These are phyloP conservation scores for Sarocladium oryzae DNA, from an alignment of 2,329 filamentous ascomycete species.

Conservation along the genomic window DNA sequence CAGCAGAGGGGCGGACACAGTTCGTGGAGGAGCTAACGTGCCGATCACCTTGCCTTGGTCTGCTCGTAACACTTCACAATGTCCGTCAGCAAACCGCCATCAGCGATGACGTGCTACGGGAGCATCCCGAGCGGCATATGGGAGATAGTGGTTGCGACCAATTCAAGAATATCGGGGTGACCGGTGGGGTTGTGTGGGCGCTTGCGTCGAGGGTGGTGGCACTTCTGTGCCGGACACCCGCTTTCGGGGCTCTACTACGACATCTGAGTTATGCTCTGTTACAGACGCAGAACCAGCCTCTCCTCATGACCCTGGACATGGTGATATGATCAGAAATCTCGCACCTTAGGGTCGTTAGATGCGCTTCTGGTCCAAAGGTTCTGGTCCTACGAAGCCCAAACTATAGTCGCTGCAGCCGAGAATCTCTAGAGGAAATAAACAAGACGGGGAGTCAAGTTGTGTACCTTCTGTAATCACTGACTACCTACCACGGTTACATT, in stretches of 20 bases:
- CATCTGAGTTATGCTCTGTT: neutral
- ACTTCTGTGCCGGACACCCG: slow-evolving; percentile 7
- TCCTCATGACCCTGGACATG: too few relatives aligned
- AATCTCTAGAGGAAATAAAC: too few relatives aligned
- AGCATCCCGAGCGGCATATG: neutral
- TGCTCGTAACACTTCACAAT: neutral
- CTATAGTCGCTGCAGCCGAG: too few relatives aligned
- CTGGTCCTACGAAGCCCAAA: too few relatives aligned
- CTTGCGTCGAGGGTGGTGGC: neutral
- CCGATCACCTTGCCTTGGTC: neutral
- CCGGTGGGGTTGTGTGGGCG: neutral
- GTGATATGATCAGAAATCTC: too few relatives aligned
- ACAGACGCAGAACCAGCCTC: neutral
- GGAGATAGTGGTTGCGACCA: neutral
- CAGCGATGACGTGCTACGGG: neutral
- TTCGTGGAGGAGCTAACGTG: neutral
- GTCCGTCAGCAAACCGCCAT: neutral
- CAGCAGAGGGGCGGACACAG: neutral
- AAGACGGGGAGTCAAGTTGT: too few relatives aligned
- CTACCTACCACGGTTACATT: too few relatives aligned
- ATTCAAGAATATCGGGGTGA: slow-evolving; percentile 3
- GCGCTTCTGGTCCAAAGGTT: too few relatives aligned
- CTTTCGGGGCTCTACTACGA: neutral
- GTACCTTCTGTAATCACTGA: too few relatives aligned
- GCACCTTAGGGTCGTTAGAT: too few relatives aligned